These are phyloP conservation scores for Diplodia seriata DNA, from an alignment of 2,329 filamentous ascomycete genomes.

Conservation along the genomic window DNA sequence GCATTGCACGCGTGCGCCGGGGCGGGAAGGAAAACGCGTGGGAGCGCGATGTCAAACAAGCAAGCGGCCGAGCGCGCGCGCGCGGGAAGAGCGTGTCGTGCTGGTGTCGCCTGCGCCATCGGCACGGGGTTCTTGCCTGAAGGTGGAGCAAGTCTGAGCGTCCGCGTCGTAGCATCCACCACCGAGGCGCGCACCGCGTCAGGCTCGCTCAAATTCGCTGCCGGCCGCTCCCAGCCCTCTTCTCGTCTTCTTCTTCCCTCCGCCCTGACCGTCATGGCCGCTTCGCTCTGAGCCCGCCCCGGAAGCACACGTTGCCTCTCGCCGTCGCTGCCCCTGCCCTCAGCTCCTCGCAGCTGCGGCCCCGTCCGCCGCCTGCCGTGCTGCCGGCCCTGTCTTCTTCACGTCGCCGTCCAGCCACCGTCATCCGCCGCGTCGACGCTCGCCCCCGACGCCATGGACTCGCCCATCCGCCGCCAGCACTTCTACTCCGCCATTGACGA, in stretches of 20 bases:
- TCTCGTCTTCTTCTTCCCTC: conserved; percentile 37
- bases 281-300: conserved; percentile 31
- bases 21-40: neutral
- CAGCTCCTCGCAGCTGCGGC: conserved; percentile 36
- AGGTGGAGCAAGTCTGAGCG: conserved; percentile 32
- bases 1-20: neutral
- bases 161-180: conserved; percentile 29
- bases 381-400: conserved; percentile 10
- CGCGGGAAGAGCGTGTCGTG: conserved; percentile 1
- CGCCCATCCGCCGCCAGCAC: conserved; percentile 40
- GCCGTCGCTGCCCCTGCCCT: conserved; percentile 36
- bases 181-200: conserved; percentile 32
- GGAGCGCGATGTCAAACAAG: neutral
- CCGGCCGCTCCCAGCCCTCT: conserved; percentile 42
- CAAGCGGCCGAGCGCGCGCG: neutral
- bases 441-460: conserved; percentile 43
- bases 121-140: conserved; percentile 25
- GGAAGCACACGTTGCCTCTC: conserved; percentile 35
- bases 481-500: conserved; percentile 41
- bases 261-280: conserved; percentile 32
- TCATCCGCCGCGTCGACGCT: conserved; percentile 40
- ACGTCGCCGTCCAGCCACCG: conserved; percentile 40
- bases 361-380: conserved; percentile 35
- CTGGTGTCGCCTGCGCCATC: conserved; percentile 10
- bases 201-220: conserved; percentile 43